Evolutionary conservation across 2,329 filamentous ascomycete species (phyloP).

Genomic region (Pseudomassariella vexata): DNA sequence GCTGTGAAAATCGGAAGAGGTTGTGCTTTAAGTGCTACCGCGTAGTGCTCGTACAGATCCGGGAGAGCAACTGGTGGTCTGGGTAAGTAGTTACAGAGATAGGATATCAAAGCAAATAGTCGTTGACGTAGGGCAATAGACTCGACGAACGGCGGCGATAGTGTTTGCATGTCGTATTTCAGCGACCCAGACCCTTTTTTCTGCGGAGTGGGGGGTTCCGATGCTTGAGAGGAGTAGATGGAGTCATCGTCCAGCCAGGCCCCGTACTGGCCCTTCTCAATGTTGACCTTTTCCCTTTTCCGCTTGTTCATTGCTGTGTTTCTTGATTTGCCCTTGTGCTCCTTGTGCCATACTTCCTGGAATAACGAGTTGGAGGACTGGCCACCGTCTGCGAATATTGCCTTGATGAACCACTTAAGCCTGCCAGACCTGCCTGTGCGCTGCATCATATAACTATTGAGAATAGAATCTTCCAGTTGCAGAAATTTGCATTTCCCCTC

Average conservation of each 20-base stretch:
- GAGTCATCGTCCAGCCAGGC: slow-evolving; percentile 55
- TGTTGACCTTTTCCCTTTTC: slow-evolving; percentile 44
- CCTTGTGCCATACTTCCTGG: slow-evolving; percentile 62
- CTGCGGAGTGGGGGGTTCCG: slow-evolving; percentile 39
- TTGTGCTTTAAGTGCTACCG: slow-evolving; percentile 50
- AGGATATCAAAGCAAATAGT: slow-evolving; percentile 52
- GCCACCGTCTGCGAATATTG: slow-evolving; percentile 61
- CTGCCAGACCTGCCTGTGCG: slow-evolving; percentile 34
- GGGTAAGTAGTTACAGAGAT: slow-evolving; percentile 40
- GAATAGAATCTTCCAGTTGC: slow-evolving; percentile 47
- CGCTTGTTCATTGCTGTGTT: slow-evolving; percentile 38
- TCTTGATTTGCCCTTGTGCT: slow-evolving; percentile 44
- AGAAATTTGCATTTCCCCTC: slow-evolving; percentile 21
- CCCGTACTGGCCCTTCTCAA: slow-evolving; percentile 55
- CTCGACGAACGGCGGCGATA: slow-evolving; percentile 37
- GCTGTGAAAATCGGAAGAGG: slow-evolving; percentile 52
- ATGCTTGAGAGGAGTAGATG: slow-evolving; percentile 36
- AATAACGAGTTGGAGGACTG: slow-evolving; percentile 49
- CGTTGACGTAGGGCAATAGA: slow-evolving; percentile 58
- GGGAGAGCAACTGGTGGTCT: slow-evolving; percentile 33
- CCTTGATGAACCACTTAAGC: slow-evolving; percentile 53
- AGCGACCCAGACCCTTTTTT: slow-evolving; percentile 24
- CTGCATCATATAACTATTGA: slow-evolving; percentile 53
- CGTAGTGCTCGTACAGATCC: slow-evolving; percentile 54
- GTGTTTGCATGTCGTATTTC: slow-evolving; percentile 31